A percentile compares a stretch with the other conserved stretches of the same genome.
Evolutionary conservation across 2,329 filamentous ascomycete species (phyloP).

Genomic region (Lachnellula hyalina): DNA sequence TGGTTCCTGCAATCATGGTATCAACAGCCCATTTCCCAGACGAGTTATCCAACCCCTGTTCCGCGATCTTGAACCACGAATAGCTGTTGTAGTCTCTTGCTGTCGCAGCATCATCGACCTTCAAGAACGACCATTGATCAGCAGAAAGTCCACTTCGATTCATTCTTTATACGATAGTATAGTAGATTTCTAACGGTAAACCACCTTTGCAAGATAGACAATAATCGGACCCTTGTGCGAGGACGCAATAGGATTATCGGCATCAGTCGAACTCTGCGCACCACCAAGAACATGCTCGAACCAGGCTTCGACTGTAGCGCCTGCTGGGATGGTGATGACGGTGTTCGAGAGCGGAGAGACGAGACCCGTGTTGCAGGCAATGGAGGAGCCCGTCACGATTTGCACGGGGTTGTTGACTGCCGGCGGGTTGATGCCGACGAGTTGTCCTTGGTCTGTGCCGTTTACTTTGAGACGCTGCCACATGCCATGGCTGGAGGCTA

Average conservation of each 20-base stretch:
- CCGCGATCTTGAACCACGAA: constrained; percentile 45
- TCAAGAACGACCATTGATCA: constrained; percentile 1
- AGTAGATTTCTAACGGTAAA: neutral
- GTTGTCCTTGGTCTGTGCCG: constrained; percentile 43
- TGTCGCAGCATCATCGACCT: constrained; percentile 35
- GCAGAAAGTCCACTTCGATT: neutral
- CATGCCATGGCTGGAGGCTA: constrained; percentile 36
- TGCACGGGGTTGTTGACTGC: constrained; percentile 45
- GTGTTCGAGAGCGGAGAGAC: constrained; percentile 32
- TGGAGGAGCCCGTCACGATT: constrained; percentile 40
- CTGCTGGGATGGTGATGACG: constrained; percentile 42
- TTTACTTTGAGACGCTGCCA: constrained; percentile 45
- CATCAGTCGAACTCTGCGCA: constrained; percentile 38
- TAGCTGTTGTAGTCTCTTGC: constrained; percentile 18
- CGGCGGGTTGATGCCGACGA: constrained; percentile 45
- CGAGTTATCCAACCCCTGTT: constrained; percentile 25
- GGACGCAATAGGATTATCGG: constrained; percentile 44
- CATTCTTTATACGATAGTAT: neutral
- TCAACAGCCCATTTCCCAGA: constrained; percentile 24
- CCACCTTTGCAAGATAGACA: constrained; percentile 41
- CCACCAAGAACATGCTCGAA: constrained; percentile 49
- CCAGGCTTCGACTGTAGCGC: constrained; percentile 43
- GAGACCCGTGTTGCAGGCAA: constrained; percentile 43
- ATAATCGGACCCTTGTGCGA: constrained; percentile 41
- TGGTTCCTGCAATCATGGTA: constrained; percentile 26